These are phyloP conservation scores for Aspergillus versicolor DNA, from an alignment of 2,329 filamentous ascomycete species.

Conservation along the genomic window DNA sequence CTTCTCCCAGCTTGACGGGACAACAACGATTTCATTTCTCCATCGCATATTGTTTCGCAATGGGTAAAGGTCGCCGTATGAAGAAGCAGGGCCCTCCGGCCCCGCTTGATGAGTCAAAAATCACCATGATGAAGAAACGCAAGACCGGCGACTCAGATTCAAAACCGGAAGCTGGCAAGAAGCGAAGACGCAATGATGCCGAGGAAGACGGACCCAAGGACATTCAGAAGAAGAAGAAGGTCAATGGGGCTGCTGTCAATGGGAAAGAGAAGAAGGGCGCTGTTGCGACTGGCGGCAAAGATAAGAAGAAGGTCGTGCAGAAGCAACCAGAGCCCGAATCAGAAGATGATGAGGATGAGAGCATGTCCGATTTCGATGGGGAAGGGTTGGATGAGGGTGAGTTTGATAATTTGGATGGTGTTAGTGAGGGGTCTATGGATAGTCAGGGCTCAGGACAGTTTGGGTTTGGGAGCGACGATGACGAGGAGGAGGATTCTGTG, in stretches of 20 bases:
- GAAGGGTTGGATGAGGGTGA: constrained; percentile 47
- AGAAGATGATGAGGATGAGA: constrained; percentile 43
- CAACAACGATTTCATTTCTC: constrained; percentile 8
- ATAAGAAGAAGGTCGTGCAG: constrained; percentile 35
- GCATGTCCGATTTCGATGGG: constrained; percentile 32
- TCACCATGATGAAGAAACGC: constrained; percentile 68
- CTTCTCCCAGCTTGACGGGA: constrained; percentile 12
- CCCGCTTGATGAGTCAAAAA: constrained; percentile 70
- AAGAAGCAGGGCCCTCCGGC: constrained; percentile 90
- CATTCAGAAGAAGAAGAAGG: constrained; percentile 41
- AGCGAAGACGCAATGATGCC: constrained; percentile 58
- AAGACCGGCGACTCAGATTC: constrained; percentile 70
- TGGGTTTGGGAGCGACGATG: constrained; percentile 56
- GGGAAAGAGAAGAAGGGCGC: constrained; percentile 16
- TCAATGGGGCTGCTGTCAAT: constrained; percentile 24
- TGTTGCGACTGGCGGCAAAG: constrained; percentile 12
- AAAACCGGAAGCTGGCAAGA: constrained; percentile 58
- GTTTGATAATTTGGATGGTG: constrained; percentile 45
- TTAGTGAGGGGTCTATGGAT: constrained; percentile 47
- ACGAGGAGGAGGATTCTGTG: constrained; percentile 52
- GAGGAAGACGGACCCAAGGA: constrained; percentile 43
- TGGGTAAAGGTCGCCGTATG: constrained; percentile 91
- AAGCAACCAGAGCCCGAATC: constrained; percentile 36
- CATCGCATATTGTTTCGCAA: constrained; percentile 46
- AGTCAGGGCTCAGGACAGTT: constrained; percentile 45